Percentiles rank a stretch among this genome's conserved stretches.
phyloP scores from a whole-genome alignment of 352 stramenopile species.

The Phytopythium oedochilum region DNA sequence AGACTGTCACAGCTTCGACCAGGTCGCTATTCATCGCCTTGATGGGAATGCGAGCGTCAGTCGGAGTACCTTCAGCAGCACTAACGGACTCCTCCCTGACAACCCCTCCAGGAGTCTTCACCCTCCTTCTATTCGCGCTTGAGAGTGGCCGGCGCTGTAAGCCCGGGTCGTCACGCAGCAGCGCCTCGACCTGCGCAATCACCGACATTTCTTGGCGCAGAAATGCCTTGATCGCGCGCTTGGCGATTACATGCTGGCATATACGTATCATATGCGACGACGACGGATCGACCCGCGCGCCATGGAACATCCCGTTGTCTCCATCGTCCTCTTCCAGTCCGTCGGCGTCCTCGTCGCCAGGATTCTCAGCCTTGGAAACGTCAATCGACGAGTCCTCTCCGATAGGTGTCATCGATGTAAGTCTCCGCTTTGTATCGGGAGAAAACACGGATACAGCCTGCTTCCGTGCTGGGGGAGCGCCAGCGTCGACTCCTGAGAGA shows the following conservation, averaged over 20 bases:
- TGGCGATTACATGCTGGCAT: constrained; percentile 70
- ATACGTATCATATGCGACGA: constrained; percentile 62
- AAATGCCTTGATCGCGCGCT: constrained; percentile 61
- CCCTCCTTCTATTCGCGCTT: not conserved
- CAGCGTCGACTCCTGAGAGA: constrained; percentile 25
- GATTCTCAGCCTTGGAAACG: not conserved
- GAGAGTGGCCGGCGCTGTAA: constrained; percentile 24
- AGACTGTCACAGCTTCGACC: constrained; percentile 36
- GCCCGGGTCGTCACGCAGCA: constrained; percentile 35
- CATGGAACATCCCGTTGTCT: constrained; percentile 5
- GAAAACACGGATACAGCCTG: not conserved
- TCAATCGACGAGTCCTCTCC: not conserved
- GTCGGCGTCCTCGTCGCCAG: constrained; percentile 6
- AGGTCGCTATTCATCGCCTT: constrained; percentile 41
- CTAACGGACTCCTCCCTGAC: not conserved
- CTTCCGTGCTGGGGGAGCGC: not conserved
- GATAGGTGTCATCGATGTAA: not conserved
- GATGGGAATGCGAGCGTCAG: constrained; percentile 17
- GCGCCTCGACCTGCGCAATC: constrained; percentile 48
- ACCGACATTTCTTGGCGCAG: constrained; percentile 54
- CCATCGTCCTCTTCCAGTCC: constrained; percentile 15
- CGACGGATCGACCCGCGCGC: constrained; percentile 38
- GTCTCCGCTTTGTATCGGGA: not conserved
- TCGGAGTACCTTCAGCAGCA: not conserved
- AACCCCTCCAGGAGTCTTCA: not conserved